Evolutionary conservation across 768 basidiomycete species (phyloP).

Genomic region (Pholiota molesta): DNA sequence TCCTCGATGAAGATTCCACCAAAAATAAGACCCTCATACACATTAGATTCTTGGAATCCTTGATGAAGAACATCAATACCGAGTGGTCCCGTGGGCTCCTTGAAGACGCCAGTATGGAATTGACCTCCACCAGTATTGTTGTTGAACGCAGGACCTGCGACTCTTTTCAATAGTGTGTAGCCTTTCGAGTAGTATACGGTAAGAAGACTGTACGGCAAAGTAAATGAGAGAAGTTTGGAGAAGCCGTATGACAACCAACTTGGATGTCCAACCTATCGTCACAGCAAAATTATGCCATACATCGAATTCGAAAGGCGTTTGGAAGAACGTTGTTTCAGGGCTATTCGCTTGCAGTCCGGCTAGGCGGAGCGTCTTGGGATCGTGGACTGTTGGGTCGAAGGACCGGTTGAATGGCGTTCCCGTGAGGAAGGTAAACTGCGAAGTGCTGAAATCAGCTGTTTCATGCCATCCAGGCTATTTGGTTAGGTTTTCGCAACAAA

Average conservation of each 20-base stretch:
- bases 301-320: conserved; percentile 18
- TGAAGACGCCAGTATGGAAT: conserved; percentile 19
- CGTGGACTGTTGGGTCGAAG: conserved; percentile 16
- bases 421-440: conserved; percentile 17
- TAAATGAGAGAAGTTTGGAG: too few relatives aligned
- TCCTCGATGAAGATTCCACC: conserved; percentile 22
- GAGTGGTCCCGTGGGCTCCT: conserved; percentile 15
- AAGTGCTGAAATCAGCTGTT: conserved; percentile 20
- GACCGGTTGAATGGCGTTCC: conserved; percentile 17
- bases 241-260: conserved; percentile 11
- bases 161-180: conserved; percentile 9
- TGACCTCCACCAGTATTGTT: conserved; percentile 18
- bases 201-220: conserved; percentile 13
- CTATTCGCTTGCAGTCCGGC: conserved; percentile 16
- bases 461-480: conserved; percentile 19
- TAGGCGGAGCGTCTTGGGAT: conserved; percentile 17
- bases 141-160: conserved; percentile 16
- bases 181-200: conserved; percentile 20
- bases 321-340: conserved; percentile 17
- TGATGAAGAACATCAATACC: conserved; percentile 17
- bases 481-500: neutral
- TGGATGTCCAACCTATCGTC: conserved; percentile 15
- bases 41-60: conserved; percentile 18
- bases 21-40: conserved; percentile 19
- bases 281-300: conserved; percentile 22